Conservation (phyloP, 768 basidiomycete species). For the Tricholoma sp. region DNA sequence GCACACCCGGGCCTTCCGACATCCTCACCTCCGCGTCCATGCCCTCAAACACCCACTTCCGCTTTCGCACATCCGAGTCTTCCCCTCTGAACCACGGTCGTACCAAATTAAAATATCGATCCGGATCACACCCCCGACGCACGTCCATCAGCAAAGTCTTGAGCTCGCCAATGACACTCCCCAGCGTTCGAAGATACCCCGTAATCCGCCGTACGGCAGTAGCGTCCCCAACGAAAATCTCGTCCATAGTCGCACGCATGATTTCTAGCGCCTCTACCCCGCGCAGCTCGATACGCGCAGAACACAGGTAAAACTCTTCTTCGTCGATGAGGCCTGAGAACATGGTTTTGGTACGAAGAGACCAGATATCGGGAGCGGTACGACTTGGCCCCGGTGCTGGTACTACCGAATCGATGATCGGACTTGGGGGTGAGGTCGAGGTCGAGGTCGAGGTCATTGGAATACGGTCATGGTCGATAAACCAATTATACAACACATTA, state of each 20-base stretch:
- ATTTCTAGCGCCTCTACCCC: slow-evolving; percentile 82
- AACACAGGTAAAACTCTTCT: slow-evolving; percentile 87
- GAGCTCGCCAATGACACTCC: slow-evolving; percentile 62
- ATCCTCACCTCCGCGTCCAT: slow-evolving; percentile 42
- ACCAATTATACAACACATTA: slow-evolving; percentile 90
- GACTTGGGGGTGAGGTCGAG: neutral
- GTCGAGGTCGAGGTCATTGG: neutral
- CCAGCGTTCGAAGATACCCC: slow-evolving; percentile 60
- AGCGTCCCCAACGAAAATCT: slow-evolving; percentile 75
- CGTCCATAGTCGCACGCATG: slow-evolving; percentile 88
- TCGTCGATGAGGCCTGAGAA: slow-evolving; percentile 85
- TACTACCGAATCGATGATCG: too few relatives aligned
- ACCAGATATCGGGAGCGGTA: slow-evolving; percentile 42
- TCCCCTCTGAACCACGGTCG: slow-evolving; percentile 84
- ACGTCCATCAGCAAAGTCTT: slow-evolving; percentile 60
- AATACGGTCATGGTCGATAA: slow-evolving; percentile 27
- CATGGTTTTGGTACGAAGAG: slow-evolving; percentile 61
- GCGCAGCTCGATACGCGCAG: slow-evolving; percentile 83
- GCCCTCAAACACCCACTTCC: slow-evolving; percentile 55
- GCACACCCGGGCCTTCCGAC: slow-evolving; percentile 21
- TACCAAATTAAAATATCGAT: slow-evolving; percentile 67
- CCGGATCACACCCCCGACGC: slow-evolving; percentile 71
- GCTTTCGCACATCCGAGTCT: slow-evolving; percentile 43
- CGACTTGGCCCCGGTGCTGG: neutral
- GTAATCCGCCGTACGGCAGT: slow-evolving; percentile 63